A percentile compares a stretch with the other conserved stretches of the same genome.
These are phyloP conservation scores for Vitis riparia DNA, from an alignment of 164 flowering plant species.

Conservation along the genomic window DNA sequence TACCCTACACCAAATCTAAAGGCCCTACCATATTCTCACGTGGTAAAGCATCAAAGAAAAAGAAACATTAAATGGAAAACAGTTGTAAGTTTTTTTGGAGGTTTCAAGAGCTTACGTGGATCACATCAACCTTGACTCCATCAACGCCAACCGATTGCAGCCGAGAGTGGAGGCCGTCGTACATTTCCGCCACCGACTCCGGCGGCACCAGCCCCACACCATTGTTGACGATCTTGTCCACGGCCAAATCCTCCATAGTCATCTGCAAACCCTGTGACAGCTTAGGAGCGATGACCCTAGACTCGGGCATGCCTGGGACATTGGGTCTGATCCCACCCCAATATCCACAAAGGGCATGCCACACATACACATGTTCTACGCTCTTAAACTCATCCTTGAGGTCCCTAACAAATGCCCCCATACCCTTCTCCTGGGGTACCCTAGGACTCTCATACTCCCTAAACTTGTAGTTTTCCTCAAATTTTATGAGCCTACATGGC, in stretches of 20 bases:
- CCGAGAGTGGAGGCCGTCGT: constrained; percentile 68
- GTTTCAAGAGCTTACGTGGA: constrained; percentile 52
- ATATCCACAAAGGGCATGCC: constrained; percentile 82
- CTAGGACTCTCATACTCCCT: constrained; percentile 46
- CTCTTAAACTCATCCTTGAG: constrained; percentile 47
- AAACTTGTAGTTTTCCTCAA: constrained; percentile 65
- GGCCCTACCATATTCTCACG: background rate
- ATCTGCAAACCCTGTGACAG: constrained; percentile 52
- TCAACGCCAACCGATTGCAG: constrained; percentile 60
- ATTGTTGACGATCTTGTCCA: constrained; percentile 65
- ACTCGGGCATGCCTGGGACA: constrained; percentile 43
- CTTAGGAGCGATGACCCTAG: constrained; percentile 44
- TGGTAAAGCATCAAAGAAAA: background rate
- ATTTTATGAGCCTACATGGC: constrained; percentile 64
- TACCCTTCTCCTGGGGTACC: constrained; percentile 24
- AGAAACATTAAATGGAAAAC: background rate
- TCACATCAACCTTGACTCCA: constrained; percentile 77
- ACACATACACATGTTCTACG: constrained; percentile 71
- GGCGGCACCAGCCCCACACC: constrained; percentile 75
- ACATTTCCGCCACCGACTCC: constrained; percentile 49
- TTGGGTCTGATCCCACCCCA: constrained; percentile 84
- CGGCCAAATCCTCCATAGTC: constrained; percentile 86
- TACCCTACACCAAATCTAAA: too few species aligned
- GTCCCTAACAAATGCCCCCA: constrained; percentile 72
- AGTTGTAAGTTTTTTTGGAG: background rate